Evolutionary conservation across 768 basidiomycete species (phyloP).

Genomic region (Termitomyces heimii): DNA sequence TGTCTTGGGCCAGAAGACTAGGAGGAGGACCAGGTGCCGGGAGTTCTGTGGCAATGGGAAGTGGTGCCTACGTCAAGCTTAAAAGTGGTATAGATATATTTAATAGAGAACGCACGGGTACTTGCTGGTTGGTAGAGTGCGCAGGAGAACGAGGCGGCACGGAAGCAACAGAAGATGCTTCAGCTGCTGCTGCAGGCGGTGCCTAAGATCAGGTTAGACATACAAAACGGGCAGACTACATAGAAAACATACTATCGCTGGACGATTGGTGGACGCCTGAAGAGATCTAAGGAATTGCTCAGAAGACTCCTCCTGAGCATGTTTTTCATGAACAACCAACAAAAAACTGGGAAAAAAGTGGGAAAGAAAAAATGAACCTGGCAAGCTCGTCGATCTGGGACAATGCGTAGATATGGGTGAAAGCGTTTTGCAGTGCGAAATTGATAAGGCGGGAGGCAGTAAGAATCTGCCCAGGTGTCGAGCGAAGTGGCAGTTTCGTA

Average conservation of each 20-base stretch:
- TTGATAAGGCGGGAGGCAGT: constrained; percentile 11
- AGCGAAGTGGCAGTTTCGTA: constrained; percentile 5
- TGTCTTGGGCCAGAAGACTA: neutral
- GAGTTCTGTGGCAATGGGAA: neutral
- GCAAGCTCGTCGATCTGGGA: neutral
- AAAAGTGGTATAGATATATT: neutral
- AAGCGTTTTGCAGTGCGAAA: constrained; percentile 8
- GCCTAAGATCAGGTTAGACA: neutral
- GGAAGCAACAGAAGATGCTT: neutral
- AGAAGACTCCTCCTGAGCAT: neutral
- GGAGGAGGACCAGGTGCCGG: neutral
- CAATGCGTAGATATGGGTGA: constrained; percentile 11
- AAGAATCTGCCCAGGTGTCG: constrained; percentile 9
- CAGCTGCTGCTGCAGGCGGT: neutral
- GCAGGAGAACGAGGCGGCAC: neutral
- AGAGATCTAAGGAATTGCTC: neutral
- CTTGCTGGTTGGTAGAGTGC: neutral
- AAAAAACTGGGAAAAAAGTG: neutral
- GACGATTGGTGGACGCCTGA: neutral
- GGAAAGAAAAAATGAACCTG: neutral
- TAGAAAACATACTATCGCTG: neutral
- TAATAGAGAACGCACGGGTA: neutral
- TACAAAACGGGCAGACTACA: neutral
- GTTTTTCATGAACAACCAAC: neutral
- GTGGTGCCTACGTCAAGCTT: neutral